Evolutionary conservation across 768 basidiomycete species (phyloP).

Genomic region (Cystobasidium ongulense): DNA sequence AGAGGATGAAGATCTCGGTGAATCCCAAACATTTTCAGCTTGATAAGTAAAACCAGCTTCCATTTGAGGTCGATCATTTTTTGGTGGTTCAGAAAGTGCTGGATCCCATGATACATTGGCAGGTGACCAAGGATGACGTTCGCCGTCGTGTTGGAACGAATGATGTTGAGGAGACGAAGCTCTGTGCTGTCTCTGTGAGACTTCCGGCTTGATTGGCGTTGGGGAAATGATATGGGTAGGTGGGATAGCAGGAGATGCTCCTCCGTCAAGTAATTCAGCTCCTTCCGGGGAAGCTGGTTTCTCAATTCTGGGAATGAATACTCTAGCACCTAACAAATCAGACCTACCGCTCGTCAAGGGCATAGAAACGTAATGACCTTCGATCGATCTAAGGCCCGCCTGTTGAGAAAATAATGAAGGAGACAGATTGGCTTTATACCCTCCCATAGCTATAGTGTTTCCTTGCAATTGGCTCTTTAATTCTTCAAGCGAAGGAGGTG

Average conservation of each 20-base stretch:
- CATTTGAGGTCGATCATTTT: conserved; percentile 53
- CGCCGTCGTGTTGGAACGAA: background rate
- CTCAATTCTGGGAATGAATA: conserved; percentile 55
- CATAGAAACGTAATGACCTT: conserved; percentile 69
- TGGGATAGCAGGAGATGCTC: background rate
- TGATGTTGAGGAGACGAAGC: background rate
- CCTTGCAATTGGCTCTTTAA: conserved; percentile 30
- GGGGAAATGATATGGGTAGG: conserved; percentile 18
- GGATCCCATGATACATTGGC: conserved; percentile 72
- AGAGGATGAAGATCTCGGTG: conserved; percentile 47
- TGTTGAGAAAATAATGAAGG: conserved; percentile 35
- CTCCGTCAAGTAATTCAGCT: conserved; percentile 45
- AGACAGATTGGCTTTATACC: background rate
- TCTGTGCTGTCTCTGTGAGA: background rate
- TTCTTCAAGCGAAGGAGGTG: conserved; percentile 29
- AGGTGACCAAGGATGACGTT: conserved; percentile 51
- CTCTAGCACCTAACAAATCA: conserved; percentile 49
- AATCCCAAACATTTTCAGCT: conserved; percentile 82
- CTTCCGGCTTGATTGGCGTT: background rate
- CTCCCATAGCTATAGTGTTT: background rate
- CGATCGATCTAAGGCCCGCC: conserved; percentile 36
- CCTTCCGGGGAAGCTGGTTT: conserved; percentile 5
- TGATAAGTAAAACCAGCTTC: conserved; percentile 61
- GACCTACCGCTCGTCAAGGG: conserved; percentile 67
- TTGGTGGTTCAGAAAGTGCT: conserved; percentile 69